These are phyloP conservation scores for Nelumbo lutea DNA, from an alignment of 164 flowering plant genomes.

Conservation along the genomic window DNA sequence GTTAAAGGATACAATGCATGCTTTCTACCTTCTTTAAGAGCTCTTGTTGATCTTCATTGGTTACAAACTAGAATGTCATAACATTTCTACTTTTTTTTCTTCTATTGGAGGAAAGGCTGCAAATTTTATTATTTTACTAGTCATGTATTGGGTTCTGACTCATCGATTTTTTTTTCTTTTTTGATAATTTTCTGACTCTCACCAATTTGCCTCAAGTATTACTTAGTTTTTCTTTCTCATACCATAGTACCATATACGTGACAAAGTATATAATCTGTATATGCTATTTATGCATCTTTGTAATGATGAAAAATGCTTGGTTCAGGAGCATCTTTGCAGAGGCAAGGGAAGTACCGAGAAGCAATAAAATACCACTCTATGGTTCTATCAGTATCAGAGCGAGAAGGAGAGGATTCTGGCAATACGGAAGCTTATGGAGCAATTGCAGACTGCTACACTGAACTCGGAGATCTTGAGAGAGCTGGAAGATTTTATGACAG, in stretches of 20 bases:
- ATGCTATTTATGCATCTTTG: neutral
- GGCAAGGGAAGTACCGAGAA: constrained; percentile 75
- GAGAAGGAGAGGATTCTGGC: constrained; percentile 78
- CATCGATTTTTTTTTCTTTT: neutral
- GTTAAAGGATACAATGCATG: no score
- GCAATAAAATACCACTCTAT: constrained; percentile 81
- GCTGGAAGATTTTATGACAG: constrained; percentile 78
- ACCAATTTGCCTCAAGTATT: neutral
- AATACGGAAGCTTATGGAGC: constrained; percentile 94
- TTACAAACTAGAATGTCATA: no score
- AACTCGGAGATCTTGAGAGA: constrained; percentile 86
- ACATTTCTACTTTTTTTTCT: no score
- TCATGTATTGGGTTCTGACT: no score
- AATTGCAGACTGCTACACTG: constrained; percentile 95
- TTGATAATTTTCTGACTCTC: neutral
- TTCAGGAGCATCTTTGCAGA: constrained; percentile 88
- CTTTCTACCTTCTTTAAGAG: no score
- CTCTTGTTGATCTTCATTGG: no score
- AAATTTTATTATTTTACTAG: no score
- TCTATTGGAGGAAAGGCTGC: no score
- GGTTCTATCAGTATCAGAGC: constrained; percentile 68
- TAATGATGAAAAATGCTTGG: neutral
- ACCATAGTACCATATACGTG: neutral
- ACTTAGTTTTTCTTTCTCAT: no score
- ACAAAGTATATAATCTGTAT: neutral